A percentile compares a stretch with the other conserved stretches of the same genome.
Evolutionary conservation across 768 basidiomycete species (phyloP).

Genomic region (Serendipita indica): DNA sequence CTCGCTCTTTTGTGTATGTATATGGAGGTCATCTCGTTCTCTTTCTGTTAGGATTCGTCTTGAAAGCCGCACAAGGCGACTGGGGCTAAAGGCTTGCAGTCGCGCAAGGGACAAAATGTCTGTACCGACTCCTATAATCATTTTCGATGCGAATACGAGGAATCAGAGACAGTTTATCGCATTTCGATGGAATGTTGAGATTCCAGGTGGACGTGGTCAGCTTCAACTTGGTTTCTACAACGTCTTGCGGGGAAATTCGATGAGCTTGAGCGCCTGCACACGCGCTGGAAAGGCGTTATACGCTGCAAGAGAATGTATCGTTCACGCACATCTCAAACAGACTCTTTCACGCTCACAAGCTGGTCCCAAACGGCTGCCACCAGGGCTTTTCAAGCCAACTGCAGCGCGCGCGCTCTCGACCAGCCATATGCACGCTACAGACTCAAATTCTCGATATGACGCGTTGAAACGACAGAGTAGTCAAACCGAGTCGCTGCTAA

Average conservation of each 20-base stretch:
- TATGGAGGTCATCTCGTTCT: too few species aligned
- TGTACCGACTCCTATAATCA: conserved; percentile 15
- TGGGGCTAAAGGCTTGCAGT: conserved; percentile 1
- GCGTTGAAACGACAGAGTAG: not conserved
- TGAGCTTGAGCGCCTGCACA: not conserved
- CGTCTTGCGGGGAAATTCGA: not conserved
- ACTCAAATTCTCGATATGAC: conserved; percentile 3
- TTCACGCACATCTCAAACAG: too few species aligned
- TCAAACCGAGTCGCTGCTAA: not conserved
- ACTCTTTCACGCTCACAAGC: not conserved
- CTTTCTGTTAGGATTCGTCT: conserved; percentile 2
- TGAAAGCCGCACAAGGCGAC: not conserved
- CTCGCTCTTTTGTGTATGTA: too few species aligned
- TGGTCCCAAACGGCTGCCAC: not conserved
- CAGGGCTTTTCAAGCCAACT: not conserved
- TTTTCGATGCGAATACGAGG: too few species aligned
- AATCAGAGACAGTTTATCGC: not conserved
- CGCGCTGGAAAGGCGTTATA: not conserved
- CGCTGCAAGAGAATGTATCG: not conserved
- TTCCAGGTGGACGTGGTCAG: not conserved
- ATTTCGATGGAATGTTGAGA: not conserved
- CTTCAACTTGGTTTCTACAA: too few species aligned
- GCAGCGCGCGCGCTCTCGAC: not conserved
- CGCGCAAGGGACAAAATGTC: conserved; percentile 14
- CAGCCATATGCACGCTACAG: too few species aligned